Conservation (phyloP, 1,139 yeast species). For the Blastobotrys illinoisensis region DNA sequence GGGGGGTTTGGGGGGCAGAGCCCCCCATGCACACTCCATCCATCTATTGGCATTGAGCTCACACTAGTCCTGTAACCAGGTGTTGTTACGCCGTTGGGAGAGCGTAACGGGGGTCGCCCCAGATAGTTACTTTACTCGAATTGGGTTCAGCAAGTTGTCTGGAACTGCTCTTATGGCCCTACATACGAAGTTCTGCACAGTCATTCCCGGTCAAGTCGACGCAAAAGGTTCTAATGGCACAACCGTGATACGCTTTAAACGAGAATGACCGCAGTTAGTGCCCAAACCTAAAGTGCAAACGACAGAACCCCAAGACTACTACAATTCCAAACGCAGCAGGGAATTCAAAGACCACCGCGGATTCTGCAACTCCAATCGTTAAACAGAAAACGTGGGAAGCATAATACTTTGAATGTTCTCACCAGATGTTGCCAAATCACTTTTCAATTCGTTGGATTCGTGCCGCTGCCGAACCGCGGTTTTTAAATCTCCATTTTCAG, state of each 20-base stretch:
- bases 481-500: neutral
- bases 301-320: no score
- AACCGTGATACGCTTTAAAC: conserved; percentile 20
- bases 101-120: no score
- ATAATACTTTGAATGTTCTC: neutral
- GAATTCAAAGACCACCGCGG: neutral
- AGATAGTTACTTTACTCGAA: conserved; percentile 50
- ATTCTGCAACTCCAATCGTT: neutral
- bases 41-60: no score
- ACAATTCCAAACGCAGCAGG: no score
- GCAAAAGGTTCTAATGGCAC: conserved; percentile 18
- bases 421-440: neutral
- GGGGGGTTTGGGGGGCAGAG: no score
- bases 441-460: neutral
- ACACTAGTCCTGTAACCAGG: no score
- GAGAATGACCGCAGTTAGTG: conserved; percentile 14
- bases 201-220: conserved; percentile 26
- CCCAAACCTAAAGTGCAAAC: no score
- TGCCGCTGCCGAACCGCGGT: neutral
- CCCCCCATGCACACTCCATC: no score
- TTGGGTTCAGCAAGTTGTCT: conserved; percentile 30
- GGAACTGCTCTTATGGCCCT: conserved; percentile 13
- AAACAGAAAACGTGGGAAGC: neutral
- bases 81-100: no score
- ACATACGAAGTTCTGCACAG: conserved; percentile 19